A percentile compares a stretch with the other conserved stretches of the same genome.
These are phyloP conservation scores for Tylopilus plumbeoviolaceoides DNA, from an alignment of 768 basidiomycete genomes.

Conservation along the genomic window DNA sequence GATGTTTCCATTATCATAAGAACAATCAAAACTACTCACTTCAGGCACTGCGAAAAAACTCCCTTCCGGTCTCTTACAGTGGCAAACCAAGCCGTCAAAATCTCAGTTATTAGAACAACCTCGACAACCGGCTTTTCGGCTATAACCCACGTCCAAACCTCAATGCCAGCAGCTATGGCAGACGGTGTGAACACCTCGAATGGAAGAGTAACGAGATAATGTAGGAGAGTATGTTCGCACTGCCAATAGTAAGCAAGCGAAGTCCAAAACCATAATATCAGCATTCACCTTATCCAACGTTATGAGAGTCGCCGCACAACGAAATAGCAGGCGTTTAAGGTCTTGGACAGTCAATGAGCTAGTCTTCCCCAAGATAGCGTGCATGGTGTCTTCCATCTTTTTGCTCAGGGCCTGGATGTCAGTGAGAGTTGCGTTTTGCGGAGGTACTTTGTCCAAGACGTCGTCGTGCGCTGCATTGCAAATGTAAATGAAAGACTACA, in stretches of 20 bases:
- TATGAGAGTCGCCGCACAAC: slow-evolving; percentile 80
- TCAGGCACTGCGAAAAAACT: slow-evolving; percentile 74
- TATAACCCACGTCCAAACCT: slow-evolving; percentile 96
- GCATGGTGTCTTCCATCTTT: slow-evolving; percentile 63
- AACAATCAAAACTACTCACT: slow-evolving; percentile 50
- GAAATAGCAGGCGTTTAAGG: slow-evolving; percentile 78
- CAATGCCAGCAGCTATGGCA: slow-evolving; percentile 81
- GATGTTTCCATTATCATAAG: neutral
- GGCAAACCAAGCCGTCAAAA: slow-evolving; percentile 82
- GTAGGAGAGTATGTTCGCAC: slow-evolving; percentile 83
- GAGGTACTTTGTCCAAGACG: slow-evolving; percentile 58
- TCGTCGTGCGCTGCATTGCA: slow-evolving; percentile 46
- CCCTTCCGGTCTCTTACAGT: slow-evolving; percentile 77
- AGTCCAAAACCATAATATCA: neutral
- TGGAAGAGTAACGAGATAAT: slow-evolving; percentile 83
- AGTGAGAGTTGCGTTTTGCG: slow-evolving; percentile 50
- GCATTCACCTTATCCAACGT: slow-evolving; percentile 54
- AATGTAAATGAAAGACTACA: neutral
- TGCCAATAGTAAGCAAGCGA: slow-evolving; percentile 29
- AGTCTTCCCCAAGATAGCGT: slow-evolving; percentile 66
- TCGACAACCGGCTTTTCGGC: slow-evolving; percentile 81
- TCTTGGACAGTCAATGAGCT: slow-evolving; percentile 77
- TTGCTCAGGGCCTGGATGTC: slow-evolving; percentile 65
- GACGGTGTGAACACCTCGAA: slow-evolving; percentile 87
- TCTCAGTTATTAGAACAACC: slow-evolving; percentile 78